Base-by-base conservation (phyloP, 2,329 filamentous ascomycete species). In the Rhynchosporium graminicola region DNA sequence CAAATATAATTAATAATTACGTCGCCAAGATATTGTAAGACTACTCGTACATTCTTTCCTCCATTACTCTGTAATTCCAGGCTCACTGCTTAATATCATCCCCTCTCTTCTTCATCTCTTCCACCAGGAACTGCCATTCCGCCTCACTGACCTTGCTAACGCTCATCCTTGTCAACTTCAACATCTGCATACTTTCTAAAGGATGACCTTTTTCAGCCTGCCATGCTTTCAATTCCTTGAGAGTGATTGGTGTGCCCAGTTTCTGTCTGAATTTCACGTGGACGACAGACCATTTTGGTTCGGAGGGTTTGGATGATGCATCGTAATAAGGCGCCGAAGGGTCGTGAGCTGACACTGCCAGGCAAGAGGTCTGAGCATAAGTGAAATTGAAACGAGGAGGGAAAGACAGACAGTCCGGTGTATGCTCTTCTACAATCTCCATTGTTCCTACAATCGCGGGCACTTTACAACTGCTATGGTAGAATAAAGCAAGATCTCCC, bases 401-500 rank as follows among this genome's bases (percentile, higher is more conserved):
- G 31, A 43, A 51, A 47, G 42, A 58, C 83, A 69, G 77, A 91
- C 89, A 78, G 71, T 99, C 95, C 8, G 91, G 83, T 2, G 88
- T 88, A 68, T 91, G 89, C 73, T 97, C 93, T 67, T 85, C 82
- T 15, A 96, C 92, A 66, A 99, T 90, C 71, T 95, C 90, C 89
- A 97, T 93, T 20, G 88, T 85, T 1, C 93, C 93, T 1, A 88
- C 92, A 54, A 98, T 92, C 2, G 91, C 94, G 0, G 93, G 92
- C 29, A 88, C 84, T 74, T 96, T 96, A 77, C 91, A 95, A 71
- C 95, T 96, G 52, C 91, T 96, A 77, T 97, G 94, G 74, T 98
- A 98, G 79, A 99, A 98, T 78, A 99, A 98, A 31, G 92, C 93
- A 38, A 93, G 81, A 73, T 99, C 95, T 57, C 93, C 93, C 61